Evolutionary conservation across 169 alveolate genomes (phyloP), one percentile per base, ranked within the genome.

Genomic region (Perkinsus marinus): DNA sequence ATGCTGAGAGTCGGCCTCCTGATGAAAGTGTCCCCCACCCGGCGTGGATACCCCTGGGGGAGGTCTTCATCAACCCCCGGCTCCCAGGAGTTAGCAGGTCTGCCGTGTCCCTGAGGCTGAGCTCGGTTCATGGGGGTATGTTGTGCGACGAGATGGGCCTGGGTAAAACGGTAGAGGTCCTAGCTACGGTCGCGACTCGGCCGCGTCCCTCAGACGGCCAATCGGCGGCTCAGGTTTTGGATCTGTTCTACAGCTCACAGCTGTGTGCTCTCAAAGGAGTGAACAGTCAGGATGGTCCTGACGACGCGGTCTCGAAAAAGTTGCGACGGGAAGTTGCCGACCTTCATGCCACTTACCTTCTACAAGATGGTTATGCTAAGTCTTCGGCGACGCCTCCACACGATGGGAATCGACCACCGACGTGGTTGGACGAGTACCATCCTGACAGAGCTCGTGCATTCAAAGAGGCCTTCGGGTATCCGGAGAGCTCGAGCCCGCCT

Each of bases 111-210:
- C 22, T 57, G 34, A 26, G 26, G 22, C 22, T 57, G 79, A 2
- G 36, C 5, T 57, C 79, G 2, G 94, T 89, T n/a, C 90, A 90
- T 10, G 95, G 95, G 5, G 95, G 95, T 13, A 38, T 93, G 90
- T 93, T 92, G 17, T 92, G 93, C 57, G 95, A 92, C 89, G 90
- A 91, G 69, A 93, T 93, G 94, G 95, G 95, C 36, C 43, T 93
- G 6, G 95, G 94, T 43, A 93, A 93, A 91, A 90, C 93, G 6
- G 94, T 92, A 7, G 95, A 93, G 90, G 95, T 92, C 36, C 68
- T 90, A 6, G 92, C 95, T 6, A 39, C 39, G 9, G 68, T 91
- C 2, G 46, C 92, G 3, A 37, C 91, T 34, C 92, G 79, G 26
- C 79, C 79, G 30, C 22, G 5, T 7, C 79, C 79, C 0, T 26